A percentile compares a stretch with the other conserved stretches of the same genome.
These are phyloP conservation scores for Naganishia onofrii DNA, from an alignment of 768 basidiomycete genomes.

Conservation along the genomic window DNA sequence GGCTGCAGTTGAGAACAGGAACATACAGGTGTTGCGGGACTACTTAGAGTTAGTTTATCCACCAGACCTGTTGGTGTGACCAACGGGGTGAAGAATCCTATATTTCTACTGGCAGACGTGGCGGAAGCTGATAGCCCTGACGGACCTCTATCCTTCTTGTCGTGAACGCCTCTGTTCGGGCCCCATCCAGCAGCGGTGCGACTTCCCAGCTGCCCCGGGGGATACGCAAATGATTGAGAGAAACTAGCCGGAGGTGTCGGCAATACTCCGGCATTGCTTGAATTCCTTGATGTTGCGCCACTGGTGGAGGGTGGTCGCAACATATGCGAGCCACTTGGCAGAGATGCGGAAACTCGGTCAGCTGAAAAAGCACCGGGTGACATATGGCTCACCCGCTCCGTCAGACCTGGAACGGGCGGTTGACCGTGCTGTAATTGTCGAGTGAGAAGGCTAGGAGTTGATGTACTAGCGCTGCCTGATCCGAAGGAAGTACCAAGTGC, in stretches of 20 bases:
- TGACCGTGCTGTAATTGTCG: slow-evolving; percentile 23
- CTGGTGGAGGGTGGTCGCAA: neutral
- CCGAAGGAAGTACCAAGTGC: neutral
- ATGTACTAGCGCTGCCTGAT: slow-evolving; percentile 15
- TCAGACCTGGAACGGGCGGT: neutral
- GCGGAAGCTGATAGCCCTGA: slow-evolving; percentile 16
- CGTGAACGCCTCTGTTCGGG: slow-evolving; percentile 18
- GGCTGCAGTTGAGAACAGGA: neutral
- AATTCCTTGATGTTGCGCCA: neutral
- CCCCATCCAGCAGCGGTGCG: slow-evolving; percentile 23
- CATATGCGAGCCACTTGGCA: slow-evolving; percentile 10
- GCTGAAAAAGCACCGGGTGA: neutral
- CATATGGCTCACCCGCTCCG: neutral
- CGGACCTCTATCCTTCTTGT: neutral
- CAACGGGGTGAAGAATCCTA: slow-evolving; percentile 2
- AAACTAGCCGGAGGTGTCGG: slow-evolving; percentile 22
- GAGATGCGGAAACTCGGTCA: slow-evolving; percentile 17
- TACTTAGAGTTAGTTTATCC: slow-evolving; percentile 13
- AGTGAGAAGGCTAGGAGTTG: slow-evolving; percentile 21
- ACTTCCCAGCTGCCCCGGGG: slow-evolving; percentile 20
- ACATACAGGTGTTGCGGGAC: slow-evolving; percentile 16
- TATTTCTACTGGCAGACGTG: neutral
- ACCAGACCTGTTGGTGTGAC: slow-evolving; percentile 22
- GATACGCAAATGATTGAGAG: slow-evolving; percentile 27
- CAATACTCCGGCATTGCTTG: neutral